Base-by-base conservation (phyloP, 345 rosid species). In the Kernera saxatilis region DNA sequence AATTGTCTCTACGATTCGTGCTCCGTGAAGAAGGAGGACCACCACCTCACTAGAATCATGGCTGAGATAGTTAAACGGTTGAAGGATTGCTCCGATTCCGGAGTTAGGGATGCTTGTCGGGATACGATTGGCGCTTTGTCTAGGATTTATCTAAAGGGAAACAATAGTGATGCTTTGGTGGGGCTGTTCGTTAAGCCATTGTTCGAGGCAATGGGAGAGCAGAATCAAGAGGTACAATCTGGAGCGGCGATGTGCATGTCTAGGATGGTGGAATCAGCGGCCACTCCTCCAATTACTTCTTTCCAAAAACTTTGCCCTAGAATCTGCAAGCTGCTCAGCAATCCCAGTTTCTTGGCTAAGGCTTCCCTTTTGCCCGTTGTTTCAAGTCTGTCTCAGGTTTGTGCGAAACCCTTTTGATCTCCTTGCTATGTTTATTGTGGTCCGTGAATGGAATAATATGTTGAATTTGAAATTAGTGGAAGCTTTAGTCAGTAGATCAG, bases 141-240 rank as follows among this genome's bases (percentile, higher is more conserved):
- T 1, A 78, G 80, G 70, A 72, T 82, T 72, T 95, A 90, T 55
- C 77, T 95, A 64, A 92, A 81, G 72, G 88, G 86, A 48, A 77
- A 68, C 82, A n/a, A n/a, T n/a, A n/a, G n/a, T n/a, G n/a, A n/a
- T n/a, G n/a, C n/a, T n/a, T n/a, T n/a, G 63, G 91, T 92, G 41
- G 96, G 85, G 17, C 39, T 95, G 77, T 95, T 92, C 56, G 96
- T 84, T 41, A 90, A 82, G 84, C 98, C 97, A 5, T 67, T 95
- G 74, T 86, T 95, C 30, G 99, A 92, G 78, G 99, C 92, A 2
- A 95, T 95, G 99, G 92, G 89, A 26, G 99, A 95, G 73, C 99
- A 95, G 86, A 90, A 87, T 71, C 92, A 88, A 73, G 85, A 79
- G 40, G 97, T 87, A 27, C 99, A 92, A 78, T 82, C 91, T 17